phyloP scores from a whole-genome alignment of 495 filamentous ascomycete species.

The Aspergillus bertholletiae region DNA sequence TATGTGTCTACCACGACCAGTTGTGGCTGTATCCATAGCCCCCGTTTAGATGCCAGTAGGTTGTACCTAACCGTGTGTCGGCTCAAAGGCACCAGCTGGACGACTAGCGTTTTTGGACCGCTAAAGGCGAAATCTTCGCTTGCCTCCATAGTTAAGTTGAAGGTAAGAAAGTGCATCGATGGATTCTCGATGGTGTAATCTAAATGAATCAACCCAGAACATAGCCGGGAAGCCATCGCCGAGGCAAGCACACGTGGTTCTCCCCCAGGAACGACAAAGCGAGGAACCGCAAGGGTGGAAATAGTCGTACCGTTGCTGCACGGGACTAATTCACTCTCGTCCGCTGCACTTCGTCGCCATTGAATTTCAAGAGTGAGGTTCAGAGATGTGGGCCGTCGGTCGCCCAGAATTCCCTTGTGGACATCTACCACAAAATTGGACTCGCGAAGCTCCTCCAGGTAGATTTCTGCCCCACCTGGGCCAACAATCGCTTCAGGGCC shows the following conservation, averaged over 20 bases:
- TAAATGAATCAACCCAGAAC: constrained; percentile 47
- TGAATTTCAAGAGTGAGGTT: constrained; percentile 72
- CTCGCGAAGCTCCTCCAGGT: constrained; percentile 62
- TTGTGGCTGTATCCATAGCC: constrained; percentile 68
- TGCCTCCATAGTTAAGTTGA: constrained; percentile 87
- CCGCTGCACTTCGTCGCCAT: constrained; percentile 59
- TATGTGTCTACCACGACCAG: constrained; percentile 80
- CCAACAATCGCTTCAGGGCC: constrained; percentile 35
- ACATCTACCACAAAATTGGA: constrained; percentile 67
- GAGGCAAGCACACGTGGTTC: constrained; percentile 86
- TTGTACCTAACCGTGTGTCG: constrained; percentile 66
- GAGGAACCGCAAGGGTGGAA: constrained; percentile 68
- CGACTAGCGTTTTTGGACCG: constrained; percentile 71
- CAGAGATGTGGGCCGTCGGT: constrained; percentile 65
- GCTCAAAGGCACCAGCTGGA: constrained; percentile 78
- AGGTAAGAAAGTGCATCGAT: constrained; percentile 88
- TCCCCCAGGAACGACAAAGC: constrained; percentile 70
- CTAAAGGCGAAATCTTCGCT: constrained; percentile 92
- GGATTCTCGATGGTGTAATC: constrained; percentile 87
- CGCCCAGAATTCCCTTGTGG: constrained; percentile 73
- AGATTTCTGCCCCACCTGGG: constrained; percentile 36
- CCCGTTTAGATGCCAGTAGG: constrained; percentile 54
- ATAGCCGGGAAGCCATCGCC: constrained; percentile 41
- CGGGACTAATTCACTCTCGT: constrained; percentile 3
- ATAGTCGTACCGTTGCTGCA: constrained; percentile 23